Evolutionary conservation across 1,284 basidiomycete genomes (phyloP), one percentile per base, ranked within the genome.

Genomic region (Leccinum ponderosum): DNA sequence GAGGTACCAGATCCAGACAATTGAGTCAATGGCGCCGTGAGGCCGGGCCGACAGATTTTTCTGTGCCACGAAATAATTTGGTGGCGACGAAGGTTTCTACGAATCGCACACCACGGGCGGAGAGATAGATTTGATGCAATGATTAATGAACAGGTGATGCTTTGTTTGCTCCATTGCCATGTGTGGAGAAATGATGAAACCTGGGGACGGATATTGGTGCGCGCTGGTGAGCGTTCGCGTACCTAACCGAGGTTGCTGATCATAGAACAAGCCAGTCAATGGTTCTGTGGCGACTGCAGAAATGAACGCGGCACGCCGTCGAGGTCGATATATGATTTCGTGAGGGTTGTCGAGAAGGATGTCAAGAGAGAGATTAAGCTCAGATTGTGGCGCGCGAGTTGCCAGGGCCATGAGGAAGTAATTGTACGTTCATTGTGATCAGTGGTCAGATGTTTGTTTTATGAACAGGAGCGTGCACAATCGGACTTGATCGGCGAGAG

Each of bases 401-500:
- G 64, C 67, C 68, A 71, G 60, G 69, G 69, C 47, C 42, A 67
- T 35, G 57, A 53, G 61, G 42, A 59, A 33, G 27, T 37, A 11
- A 52, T 51, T 27, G 62, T 68, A 47, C 42, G 51, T 66, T 68
- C 59, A 69, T 69, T 69, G 68, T 69, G 65, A 58, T 54, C 35
- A 42, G 7, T 64, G 62, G 65, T 64, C 44, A 42, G 59, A 35
- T 57, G 55, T 39, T 48, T 15, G 55, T 17, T 35, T 39, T 55
- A 64, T 64, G 62, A 64, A 64, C 44, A 57, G 60, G 60, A 48
- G 60, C 53, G 58, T 68, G 67, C 58, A 37, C 68, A 68, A 74
- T 75, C 72, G 73, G 70, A 75, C 58, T 70, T 73, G 73, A 75
- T 72, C 65, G 72, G 70, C 74, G 73, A 66, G 60, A 62, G 70